Evolutionary conservation across 164 flowering plant species (phyloP).

Genomic region (Nelumbo lutea): DNA sequence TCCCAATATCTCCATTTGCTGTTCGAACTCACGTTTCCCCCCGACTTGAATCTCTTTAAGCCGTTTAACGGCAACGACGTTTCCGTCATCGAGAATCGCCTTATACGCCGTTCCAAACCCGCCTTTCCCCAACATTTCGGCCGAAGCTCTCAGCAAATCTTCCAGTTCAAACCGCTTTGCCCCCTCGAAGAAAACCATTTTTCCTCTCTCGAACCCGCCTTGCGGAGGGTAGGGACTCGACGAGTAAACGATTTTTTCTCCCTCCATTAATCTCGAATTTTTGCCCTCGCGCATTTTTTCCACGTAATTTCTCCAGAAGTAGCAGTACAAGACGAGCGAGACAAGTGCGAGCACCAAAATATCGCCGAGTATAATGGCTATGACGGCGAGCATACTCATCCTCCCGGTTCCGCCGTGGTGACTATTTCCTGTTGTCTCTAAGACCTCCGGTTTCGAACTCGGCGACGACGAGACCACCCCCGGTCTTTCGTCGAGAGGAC

Average conservation of each 20-base stretch:
- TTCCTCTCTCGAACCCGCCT: slow-evolving; percentile 51
- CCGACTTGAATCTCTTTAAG: slow-evolving; percentile 50
- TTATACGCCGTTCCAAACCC: slow-evolving; percentile 87
- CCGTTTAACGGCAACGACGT: slow-evolving; percentile 80
- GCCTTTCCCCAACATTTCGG: slow-evolving; percentile 94
- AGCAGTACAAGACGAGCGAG: slow-evolving; percentile 57
- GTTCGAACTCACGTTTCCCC: slow-evolving; percentile 73
- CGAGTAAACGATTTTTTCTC: slow-evolving; percentile 66
- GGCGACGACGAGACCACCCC: slow-evolving; percentile 43
- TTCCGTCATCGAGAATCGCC: slow-evolving; percentile 77
- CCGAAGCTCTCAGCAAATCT: slow-evolving; percentile 83
- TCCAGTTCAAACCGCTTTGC: slow-evolving; percentile 76
- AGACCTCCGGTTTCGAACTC: slow-evolving; percentile 30
- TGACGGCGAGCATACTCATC: slow-evolving; percentile 43
- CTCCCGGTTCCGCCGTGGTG: slow-evolving; percentile 21
- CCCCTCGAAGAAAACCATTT: slow-evolving; percentile 77
- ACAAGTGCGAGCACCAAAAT: slow-evolving; percentile 43
- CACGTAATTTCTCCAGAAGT: slow-evolving; percentile 49
- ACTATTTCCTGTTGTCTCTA: slow-evolving; percentile 6
- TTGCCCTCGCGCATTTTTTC: slow-evolving; percentile 15
- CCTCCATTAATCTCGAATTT: slow-evolving; percentile 33
- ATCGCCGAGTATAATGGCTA: slow-evolving; percentile 66
- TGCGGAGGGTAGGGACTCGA: slow-evolving; percentile 49
- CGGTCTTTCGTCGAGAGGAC: slow-evolving; percentile 16
- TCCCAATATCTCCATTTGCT: slow-evolving; percentile 74